Evolutionary conservation across 108 stramenopile species (phyloP), one percentile per base, ranked within the genome.

Genomic region (Skeletonema tropicum): DNA sequence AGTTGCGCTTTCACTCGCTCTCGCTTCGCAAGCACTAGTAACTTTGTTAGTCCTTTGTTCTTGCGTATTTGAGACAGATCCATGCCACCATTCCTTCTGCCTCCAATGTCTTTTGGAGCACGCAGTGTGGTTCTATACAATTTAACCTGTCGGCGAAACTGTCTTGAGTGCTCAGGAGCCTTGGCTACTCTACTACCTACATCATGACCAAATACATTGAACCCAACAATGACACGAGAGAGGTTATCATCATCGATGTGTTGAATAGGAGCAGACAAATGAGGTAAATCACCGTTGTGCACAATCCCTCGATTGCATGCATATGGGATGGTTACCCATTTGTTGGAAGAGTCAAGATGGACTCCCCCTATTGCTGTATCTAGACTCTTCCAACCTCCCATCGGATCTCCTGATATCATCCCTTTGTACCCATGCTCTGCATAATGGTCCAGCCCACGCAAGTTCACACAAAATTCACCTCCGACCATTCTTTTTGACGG

Each of bases 191-290:
- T 23, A 29, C 78, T 64, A 11, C 89, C 91, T n/a, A 82, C 68
- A 32, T 90, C 88, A 52, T 77, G 77, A 12, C 89, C 74, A 70
- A 94, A 94, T 2, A 82, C 88, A 73, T 95, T 95, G 68, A 95
- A 91, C 2, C 92, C 94, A 11, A 95, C 76, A 65, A 95, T 92
- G 26, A 95, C 94, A 38, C 94, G 82, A 12, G 81, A 81, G 25
- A 63, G 49, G 6, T 57, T 6, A 17, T 21, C 36, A 15, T 21
- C 35, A 15, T 58, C 30, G 33, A 92, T 86, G 14, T 6, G 25
- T 77, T 85, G 71, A 33, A 92, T 82, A 3, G 62, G 74, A 19
- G 91, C 84, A 48, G 79, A 81, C 35, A 83, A 68, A 83, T 95
- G 94, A 10, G 94, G 94, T 45, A 92, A 67, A 60, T 89, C 74